Evolutionary conservation across 164 flowering plant genomes (phyloP), one percentile per base, ranked within the genome.

Genomic region (Tinospora cordifolia): DNA sequence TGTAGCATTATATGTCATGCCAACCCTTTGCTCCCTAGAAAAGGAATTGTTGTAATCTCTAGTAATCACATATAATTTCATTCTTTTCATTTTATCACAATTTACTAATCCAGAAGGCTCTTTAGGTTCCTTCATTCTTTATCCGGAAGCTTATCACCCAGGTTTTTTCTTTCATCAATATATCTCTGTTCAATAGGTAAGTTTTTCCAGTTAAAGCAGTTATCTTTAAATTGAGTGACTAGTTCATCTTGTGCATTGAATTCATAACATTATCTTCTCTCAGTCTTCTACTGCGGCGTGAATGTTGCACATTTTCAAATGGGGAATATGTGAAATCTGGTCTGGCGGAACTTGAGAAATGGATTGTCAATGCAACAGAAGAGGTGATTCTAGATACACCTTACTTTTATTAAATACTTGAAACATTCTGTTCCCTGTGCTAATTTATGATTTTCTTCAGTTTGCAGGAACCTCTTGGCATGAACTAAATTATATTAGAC

Each of bases 401-500:
- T 30, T 54, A 25, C 13, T 11, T 68, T 67, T n/a, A 44, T 8
- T 26, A 30, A 30, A 63, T 11, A 25, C 34, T 65, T 4, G 4
- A 30, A 22, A 46, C 47, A 2, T 21, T 25, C 0, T 14, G 46
- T 66, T 6, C n/a, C 63, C 11, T 36, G 25, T 34, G 14, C 78
- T 79, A 66, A 81, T 65, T 73, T 15, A 15, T 70, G 60, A 22
- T 30, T 54, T 25, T 63, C 39, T 84, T 76, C 73, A 92, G 99
- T 92, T 78, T 88, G 93, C 94, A 80, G 99, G 97, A 81, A 90
- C 95, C 8, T 91, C 98, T 57, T 92, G 97, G 98, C 94, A 92
- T 49, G 95, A 95, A 81, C 85, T 95, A 38, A 90, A 87, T 66
- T 87, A 89, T 72, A 92, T 95, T 62, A 83, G 97, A 76, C 99